A percentile compares a stretch with the other conserved stretches of the same genome.
These are phyloP conservation scores for Crithidia thermophila DNA, from an alignment of 208 protist species.

Conservation along the genomic window DNA sequence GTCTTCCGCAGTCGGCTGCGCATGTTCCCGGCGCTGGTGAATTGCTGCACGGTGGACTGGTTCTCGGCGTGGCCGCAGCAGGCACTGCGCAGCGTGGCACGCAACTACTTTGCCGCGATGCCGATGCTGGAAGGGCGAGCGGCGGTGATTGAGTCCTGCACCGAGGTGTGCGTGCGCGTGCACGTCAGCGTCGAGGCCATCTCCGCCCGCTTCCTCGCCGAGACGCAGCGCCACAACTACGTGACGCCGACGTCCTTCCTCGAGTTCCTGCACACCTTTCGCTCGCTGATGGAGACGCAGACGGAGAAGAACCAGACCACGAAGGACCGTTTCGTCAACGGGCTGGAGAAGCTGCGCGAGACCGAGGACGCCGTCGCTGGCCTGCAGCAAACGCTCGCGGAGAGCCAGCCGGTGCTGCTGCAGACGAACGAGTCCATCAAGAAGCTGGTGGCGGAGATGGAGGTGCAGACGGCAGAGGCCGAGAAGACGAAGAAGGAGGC, in stretches of 20 bases:
- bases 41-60: conserved; percentile 99
- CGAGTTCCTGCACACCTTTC: conserved; percentile 95
- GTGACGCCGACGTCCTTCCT: conserved; percentile 99
- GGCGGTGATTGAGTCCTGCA: conserved; percentile 66
- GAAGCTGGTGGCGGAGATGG: conserved; percentile 93
- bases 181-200: conserved; percentile 94
- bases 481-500: conserved; percentile 93
- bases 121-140: conserved; percentile 41
- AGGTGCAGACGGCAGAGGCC: conserved; percentile 92
- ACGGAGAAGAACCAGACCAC: conserved; percentile 78
- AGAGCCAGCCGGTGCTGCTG: conserved; percentile 96
- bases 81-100: conserved; percentile 94
- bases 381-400: conserved; percentile 94
- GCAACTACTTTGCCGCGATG: conserved; percentile 74
- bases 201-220: conserved; percentile 88
- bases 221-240: conserved; percentile 96
- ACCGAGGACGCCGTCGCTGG: conserved; percentile 94
- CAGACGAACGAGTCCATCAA: conserved; percentile 95
- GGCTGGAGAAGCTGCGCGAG: conserved; percentile 95
- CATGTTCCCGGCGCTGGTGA: conserved; percentile 98
- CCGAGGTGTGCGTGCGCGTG: conserved; percentile 94
- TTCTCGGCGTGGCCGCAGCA: conserved; percentile 97
- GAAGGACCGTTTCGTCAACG: conserved; percentile 92
- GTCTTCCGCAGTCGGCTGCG: conserved; percentile 95
- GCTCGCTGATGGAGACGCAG: conserved; percentile 81